Percentiles rank a stretch among this genome's conserved stretches.
Evolutionary conservation across 768 basidiomycete species (phyloP).

Genomic region (Trametes cingulata): DNA sequence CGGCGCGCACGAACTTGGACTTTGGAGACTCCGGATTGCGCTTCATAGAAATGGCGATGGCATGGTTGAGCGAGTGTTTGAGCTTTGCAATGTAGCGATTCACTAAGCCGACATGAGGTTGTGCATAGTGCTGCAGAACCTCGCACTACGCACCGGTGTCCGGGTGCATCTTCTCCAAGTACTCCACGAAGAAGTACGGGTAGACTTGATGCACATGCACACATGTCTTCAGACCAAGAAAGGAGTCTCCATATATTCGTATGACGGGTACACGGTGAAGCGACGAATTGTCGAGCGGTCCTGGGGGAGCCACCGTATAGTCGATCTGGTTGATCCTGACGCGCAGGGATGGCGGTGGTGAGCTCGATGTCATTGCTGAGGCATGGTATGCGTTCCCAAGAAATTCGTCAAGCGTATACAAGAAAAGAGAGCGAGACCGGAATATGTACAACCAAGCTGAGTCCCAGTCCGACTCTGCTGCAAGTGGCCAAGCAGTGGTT

Average conservation of each 20-base stretch:
- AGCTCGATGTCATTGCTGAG: slow-evolving; percentile 10
- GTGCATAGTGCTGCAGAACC: neutral
- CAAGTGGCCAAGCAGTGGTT: neutral
- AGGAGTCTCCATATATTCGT: slow-evolving; percentile 84
- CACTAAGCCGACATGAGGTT: slow-evolving; percentile 47
- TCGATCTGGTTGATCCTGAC: slow-evolving; percentile 63
- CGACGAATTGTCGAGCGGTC: slow-evolving; percentile 59
- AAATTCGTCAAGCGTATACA: neutral
- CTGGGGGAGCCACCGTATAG: slow-evolving; percentile 56
- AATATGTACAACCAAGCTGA: slow-evolving; percentile 10
- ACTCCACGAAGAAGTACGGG: slow-evolving; percentile 92
- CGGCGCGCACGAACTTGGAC: slow-evolving; percentile 67
- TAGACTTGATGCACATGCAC: slow-evolving; percentile 92
- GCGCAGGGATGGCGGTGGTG: slow-evolving; percentile 31
- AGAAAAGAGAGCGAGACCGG: slow-evolving; percentile 1
- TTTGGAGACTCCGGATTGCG: slow-evolving; percentile 61
- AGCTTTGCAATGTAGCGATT: slow-evolving; percentile 69
- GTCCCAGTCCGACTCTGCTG: neutral
- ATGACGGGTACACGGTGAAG: slow-evolving; percentile 76
- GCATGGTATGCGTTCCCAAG: slow-evolving; percentile 3
- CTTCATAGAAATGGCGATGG: slow-evolving; percentile 79
- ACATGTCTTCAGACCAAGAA: slow-evolving; percentile 74
- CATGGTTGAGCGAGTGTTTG: slow-evolving; percentile 78
- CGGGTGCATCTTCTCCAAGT: slow-evolving; percentile 64
- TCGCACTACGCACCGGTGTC: slow-evolving; percentile 53